Evolutionary conservation across 1,284 basidiomycete species (phyloP).

Genomic region (Microbotryomycetes sp.): DNA sequence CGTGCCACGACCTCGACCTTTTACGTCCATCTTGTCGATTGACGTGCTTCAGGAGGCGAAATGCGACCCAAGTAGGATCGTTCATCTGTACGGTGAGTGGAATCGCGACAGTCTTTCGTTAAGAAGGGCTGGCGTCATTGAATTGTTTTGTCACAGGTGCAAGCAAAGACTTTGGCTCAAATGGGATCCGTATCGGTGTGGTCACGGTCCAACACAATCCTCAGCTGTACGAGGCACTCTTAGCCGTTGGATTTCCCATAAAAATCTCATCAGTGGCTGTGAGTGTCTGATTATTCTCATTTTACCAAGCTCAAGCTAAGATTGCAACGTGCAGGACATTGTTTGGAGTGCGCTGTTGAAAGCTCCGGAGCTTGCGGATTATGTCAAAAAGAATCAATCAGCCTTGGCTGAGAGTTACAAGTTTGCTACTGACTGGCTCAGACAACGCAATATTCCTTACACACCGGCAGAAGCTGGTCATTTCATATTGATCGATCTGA

Average conservation of each 20-base stretch:
- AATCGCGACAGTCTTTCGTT: too few species aligned
- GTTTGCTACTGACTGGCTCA: conserved; percentile 26
- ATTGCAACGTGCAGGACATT: conserved; percentile 14
- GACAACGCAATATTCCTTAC: conserved; percentile 19
- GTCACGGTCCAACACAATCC: conserved; percentile 45
- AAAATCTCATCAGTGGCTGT: conserved; percentile 32
- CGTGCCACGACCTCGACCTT: background rate
- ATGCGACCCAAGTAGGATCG: conserved; percentile 44
- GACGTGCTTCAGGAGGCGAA: conserved; percentile 9
- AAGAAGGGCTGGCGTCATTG: too few species aligned
- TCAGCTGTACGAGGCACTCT: conserved; percentile 34
- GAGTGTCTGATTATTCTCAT: background rate
- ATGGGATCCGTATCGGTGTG: conserved; percentile 45
- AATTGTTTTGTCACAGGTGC: conserved; percentile 35
- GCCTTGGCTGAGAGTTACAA: conserved; percentile 23
- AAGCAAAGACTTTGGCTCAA: conserved; percentile 48
- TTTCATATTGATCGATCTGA: conserved; percentile 30
- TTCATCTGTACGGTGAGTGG: conserved; percentile 35
- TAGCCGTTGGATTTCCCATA: conserved; percentile 21
- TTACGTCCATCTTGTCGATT: background rate
- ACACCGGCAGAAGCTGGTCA: conserved; percentile 28
- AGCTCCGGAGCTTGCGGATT: conserved; percentile 9
- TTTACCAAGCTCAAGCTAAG: too few species aligned
- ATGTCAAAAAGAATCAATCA: conserved; percentile 20
- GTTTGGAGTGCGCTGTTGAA: conserved; percentile 25